Evolutionary conservation across 768 basidiomycete genomes (phyloP), one percentile per base, ranked within the genome.

Genomic region (Phaffia tasmanica): DNA sequence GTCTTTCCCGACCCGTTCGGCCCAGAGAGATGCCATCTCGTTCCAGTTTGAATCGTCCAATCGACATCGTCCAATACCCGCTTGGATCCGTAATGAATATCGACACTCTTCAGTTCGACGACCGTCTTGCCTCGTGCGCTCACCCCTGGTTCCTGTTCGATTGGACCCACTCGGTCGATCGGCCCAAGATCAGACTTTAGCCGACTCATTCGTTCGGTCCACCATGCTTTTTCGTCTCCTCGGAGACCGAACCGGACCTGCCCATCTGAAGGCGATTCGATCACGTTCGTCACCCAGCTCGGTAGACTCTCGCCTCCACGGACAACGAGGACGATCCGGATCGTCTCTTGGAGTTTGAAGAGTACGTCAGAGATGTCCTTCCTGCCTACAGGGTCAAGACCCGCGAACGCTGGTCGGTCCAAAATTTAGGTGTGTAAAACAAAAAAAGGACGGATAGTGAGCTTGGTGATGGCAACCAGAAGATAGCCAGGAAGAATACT

Each of bases 1-100:
- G 92, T 92, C 78, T 98, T 99, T 19, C 94, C 94, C 78, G 46
- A 74, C 86, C 89, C 94, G 74, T 98, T 99, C 27, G 84, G 78
- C 11, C 94, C 93, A 72, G 85, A 83, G 16, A 99, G 83, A 72
- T 93, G 88, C 89, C 91, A 97, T 32, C 87, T 81, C 54, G 93
- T 85, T 50, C 90, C 89, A 70, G 83, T 81, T 2, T 80, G 80
- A 68, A 98, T 85, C 49, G 84, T 81, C 94, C 93, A 98, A 63
- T 82, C 81, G 57, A 97, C 83, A 64, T 84, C 78, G 68, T 82
- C 80, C 1, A 99, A 81, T 4, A 92, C 83, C 88, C 90, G 60
- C 42, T 86, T 81, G 2, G 81, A 77, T 1, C 83, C 82, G 72
- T 97, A 95, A 21, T 80, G 74, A 2, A 97, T 85, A 48, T 81